Evolutionary conservation across 2,329 filamentous ascomycete species (phyloP), one percentile per base, ranked within the genome.

Genomic region (Microcyclosporella mali): DNA sequence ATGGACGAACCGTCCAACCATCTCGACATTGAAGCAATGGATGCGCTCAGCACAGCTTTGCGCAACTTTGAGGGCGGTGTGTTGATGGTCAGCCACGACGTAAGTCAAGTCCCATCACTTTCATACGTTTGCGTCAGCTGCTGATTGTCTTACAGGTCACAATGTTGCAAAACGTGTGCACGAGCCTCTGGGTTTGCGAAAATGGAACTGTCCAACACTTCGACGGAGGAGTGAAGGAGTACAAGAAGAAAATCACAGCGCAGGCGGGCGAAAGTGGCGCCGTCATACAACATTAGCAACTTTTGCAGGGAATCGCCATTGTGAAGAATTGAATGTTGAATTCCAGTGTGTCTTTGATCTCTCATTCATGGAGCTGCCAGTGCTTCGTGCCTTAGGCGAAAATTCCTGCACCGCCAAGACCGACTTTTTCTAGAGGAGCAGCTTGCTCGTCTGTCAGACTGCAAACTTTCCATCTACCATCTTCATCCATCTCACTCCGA

Each of bases 1-100:
- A 85, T 98, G 38, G 92, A 98, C 77, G 92, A 98, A 68, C 92
- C 92, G 64, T 95, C 88, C 52, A 98, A 98, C 73, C 92, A 98
- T 68, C 73, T 98, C 58, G 92, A 98, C 79, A 97, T 98, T 57
- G 92, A 98, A 67, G 92, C 92, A 52, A 95, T 98, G 92, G 92
- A 98, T 66, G 57, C 92, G 9, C 73, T 98, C 40, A 83, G 87
- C 3, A 81, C 84, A 21, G 92, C 92, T 12, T 73, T 98, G 56
- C 77, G 81, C 56, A 79, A 82, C 52, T 98, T 97, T 70, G 78
- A 94, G 69, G 92, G 92, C 49, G 92, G 92, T 65, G 89, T 98
- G 43, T 72, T 98, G 58, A 97, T 98, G 88, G 92, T 98, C 44
- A 94, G 86, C 61, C 92, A 98, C 84, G 92, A 98, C 64, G 33